phyloP scores from a whole-genome alignment of 495 filamentous ascomycete genomes.

The Penicillium verhagenii region DNA sequence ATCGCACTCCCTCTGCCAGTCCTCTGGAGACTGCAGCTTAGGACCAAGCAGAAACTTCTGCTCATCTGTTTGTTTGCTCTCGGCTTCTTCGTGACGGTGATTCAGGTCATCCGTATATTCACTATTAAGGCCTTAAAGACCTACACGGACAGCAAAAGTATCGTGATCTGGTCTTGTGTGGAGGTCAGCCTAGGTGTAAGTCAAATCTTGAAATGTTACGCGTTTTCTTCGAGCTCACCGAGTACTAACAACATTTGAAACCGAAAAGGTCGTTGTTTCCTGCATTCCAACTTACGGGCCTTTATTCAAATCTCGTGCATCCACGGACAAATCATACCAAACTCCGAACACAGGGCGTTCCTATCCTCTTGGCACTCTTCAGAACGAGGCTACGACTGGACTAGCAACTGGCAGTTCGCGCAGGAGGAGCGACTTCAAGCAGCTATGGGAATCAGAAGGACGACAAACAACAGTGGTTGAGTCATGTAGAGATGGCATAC shows the following conservation, averaged over 20 bases:
- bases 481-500: background rate
- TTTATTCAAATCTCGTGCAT: conserved; percentile 42
- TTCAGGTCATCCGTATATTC: conserved; percentile 43
- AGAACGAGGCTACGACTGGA: background rate
- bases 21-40: conserved; percentile 41
- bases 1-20: conserved; percentile 50
- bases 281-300: conserved; percentile 52
- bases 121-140: conserved; percentile 41
- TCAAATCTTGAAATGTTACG: background rate
- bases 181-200: conserved; percentile 49
- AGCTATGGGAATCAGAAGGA: background rate
- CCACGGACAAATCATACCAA: conserved; percentile 22
- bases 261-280: conserved; percentile 39
- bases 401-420: background rate
- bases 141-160: conserved; percentile 43
- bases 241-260: background rate
- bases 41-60: conserved; percentile 28
- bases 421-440: background rate
- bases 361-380: conserved; percentile 3
- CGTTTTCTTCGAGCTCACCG: background rate
- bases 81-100: conserved; percentile 49
- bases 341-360: conserved; percentile 1
- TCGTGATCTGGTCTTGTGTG: conserved; percentile 53
- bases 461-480: background rate
- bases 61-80: conserved; percentile 49